Conservation (phyloP, 2,329 filamentous ascomycete genomes). For the Verticillium isaacii region DNA sequence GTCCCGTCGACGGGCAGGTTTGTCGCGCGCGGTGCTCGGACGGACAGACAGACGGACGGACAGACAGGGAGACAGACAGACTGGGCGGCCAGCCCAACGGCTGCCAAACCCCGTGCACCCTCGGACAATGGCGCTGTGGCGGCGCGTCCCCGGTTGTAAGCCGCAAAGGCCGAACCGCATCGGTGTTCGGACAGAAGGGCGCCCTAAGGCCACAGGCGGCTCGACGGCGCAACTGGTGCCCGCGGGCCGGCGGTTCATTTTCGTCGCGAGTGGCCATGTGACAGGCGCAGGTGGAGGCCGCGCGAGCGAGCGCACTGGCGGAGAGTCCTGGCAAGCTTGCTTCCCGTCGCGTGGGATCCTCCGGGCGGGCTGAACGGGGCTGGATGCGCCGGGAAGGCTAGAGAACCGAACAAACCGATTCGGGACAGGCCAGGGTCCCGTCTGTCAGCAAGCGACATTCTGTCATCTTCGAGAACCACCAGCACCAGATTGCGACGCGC, state of each 20-base stretch:
- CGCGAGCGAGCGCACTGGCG: background rate
- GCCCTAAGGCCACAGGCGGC: background rate
- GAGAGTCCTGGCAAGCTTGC: background rate
- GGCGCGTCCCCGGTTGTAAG: background rate
- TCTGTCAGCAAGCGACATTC: background rate
- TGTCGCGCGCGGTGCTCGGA: background rate
- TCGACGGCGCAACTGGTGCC: background rate
- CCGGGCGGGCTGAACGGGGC: background rate
- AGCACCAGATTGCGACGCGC: background rate
- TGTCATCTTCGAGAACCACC: background rate
- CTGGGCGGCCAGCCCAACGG: background rate
- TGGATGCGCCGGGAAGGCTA: background rate
- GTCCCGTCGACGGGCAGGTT: background rate
- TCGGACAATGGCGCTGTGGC: background rate
- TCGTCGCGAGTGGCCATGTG: constrained; percentile 2
- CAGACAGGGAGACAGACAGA: too few species aligned
- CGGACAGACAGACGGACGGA: background rate
- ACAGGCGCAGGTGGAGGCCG: background rate
- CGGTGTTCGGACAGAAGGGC: background rate
- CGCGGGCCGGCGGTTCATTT: constrained; percentile 1
- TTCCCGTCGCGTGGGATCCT: background rate
- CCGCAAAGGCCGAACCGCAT: background rate
- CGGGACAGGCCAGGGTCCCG: background rate
- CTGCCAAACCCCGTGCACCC: background rate
- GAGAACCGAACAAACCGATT: background rate